phyloP scores from a whole-genome alignment of 352 stramenopile species.

The Pythium periplocum region DNA sequence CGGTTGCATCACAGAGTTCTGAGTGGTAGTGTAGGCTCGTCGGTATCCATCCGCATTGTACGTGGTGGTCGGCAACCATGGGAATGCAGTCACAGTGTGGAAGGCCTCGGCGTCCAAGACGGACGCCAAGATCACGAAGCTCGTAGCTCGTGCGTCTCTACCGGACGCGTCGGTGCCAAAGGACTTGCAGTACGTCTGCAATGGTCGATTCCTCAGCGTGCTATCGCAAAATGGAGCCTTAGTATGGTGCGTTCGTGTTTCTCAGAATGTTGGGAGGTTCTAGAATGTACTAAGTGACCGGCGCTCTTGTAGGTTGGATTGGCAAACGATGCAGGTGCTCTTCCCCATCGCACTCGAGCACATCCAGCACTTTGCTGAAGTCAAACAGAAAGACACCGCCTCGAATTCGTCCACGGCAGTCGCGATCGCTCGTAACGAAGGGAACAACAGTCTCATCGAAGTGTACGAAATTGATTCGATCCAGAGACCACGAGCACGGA shows the following conservation, averaged over 20 bases:
- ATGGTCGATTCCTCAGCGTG: slow-evolving; percentile 14
- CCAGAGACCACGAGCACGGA: too few species aligned
- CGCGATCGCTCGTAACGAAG: too few species aligned
- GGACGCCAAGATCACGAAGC: slow-evolving; percentile 4
- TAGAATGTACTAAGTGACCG: not conserved
- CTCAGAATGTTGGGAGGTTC: not conserved
- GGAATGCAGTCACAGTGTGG: slow-evolving; percentile 17
- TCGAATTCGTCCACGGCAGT: too few species aligned
- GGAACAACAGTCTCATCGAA: too few species aligned
- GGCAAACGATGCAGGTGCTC: slow-evolving; percentile 12
- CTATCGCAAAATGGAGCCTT: slow-evolving; percentile 9
- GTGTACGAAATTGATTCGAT: too few species aligned
- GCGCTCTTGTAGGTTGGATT: slow-evolving; percentile 19
- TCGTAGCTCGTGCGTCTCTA: slow-evolving; percentile 4
- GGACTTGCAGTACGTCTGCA: slow-evolving; percentile 4
- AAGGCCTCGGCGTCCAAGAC: not conserved
- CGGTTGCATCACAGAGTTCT: not conserved
- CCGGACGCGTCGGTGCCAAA: slow-evolving; percentile 5
- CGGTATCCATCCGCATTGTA: slow-evolving; percentile 17
- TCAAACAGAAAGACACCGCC: not conserved
- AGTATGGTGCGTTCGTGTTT: slow-evolving; percentile 9
- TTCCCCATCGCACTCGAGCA: not conserved
- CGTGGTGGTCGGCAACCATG: slow-evolving; percentile 21
- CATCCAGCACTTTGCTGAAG: slow-evolving; percentile 4
- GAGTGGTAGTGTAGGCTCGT: slow-evolving; percentile 9